Conservation (phyloP, 2,329 filamentous ascomycete species). For the Cucurbitaria berberidis region DNA sequence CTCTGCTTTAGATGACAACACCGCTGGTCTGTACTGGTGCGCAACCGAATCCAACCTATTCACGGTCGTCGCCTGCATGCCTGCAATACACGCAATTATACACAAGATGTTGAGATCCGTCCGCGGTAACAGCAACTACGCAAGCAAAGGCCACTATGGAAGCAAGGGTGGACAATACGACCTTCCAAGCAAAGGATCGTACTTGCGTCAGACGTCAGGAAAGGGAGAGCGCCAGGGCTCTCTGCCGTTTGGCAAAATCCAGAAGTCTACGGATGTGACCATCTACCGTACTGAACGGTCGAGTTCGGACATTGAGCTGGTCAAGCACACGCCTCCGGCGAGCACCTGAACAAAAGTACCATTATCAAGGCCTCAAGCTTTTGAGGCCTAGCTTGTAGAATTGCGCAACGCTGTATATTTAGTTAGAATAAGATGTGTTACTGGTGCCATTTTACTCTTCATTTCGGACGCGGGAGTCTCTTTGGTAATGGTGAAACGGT, state of each 20-base stretch:
- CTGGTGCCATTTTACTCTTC: too few relatives aligned
- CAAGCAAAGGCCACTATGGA: constrained; percentile 17
- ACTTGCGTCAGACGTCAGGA: constrained; percentile 17
- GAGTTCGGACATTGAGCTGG: constrained; percentile 18
- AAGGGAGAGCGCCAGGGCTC: constrained; percentile 17
- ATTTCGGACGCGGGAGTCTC: too few relatives aligned
- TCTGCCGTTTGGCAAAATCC: constrained; percentile 27
- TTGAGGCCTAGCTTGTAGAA: too few relatives aligned
- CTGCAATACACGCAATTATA: constrained; percentile 29
- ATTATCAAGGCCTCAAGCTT: too few relatives aligned
- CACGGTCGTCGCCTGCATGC: constrained; percentile 37
- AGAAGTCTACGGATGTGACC: constrained; percentile 30
- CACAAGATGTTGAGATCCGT: constrained; percentile 18
- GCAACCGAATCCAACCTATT: constrained; percentile 35
- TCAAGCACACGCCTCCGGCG: not conserved
- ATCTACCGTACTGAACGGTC: constrained; percentile 23
- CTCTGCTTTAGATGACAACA: constrained; percentile 28
- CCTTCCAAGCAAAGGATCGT: constrained; percentile 23
- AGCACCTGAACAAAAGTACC: too few relatives aligned
- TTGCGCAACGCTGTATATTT: too few relatives aligned
- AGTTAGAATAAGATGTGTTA: too few relatives aligned
- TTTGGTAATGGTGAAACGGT: too few relatives aligned
- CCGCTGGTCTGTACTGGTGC: constrained; percentile 34
- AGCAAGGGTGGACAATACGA: constrained; percentile 18
- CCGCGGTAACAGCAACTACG: constrained; percentile 18